These are phyloP conservation scores for Aureobasidium sp. DNA, from an alignment of 2,329 filamentous ascomycete species.

Conservation along the genomic window DNA sequence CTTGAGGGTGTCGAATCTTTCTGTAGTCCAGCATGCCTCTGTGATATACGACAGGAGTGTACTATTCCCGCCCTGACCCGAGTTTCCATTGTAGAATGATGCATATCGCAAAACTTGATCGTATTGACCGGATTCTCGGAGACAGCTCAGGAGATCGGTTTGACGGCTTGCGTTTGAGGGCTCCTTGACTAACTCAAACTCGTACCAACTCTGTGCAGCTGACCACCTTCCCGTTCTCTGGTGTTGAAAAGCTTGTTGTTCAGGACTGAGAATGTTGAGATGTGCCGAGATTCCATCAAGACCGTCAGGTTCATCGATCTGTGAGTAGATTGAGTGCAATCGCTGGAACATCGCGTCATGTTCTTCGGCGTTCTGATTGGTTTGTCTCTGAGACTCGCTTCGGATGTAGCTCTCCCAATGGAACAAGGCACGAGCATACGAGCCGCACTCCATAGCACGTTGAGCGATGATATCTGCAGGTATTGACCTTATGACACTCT, in stretches of 20 bases:
- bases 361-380: slow-evolving; percentile 41
- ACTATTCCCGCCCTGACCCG: slow-evolving; percentile 21
- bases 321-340: slow-evolving; percentile 87
- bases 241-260: slow-evolving; percentile 89
- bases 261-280: slow-evolving; percentile 76
- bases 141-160: slow-evolving; percentile 72
- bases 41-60: slow-evolving; percentile 72
- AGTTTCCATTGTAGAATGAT: slow-evolving; percentile 29
- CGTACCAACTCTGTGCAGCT: slow-evolving; percentile 95
- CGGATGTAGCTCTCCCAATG: slow-evolving; percentile 89
- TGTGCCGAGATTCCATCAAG: slow-evolving; percentile 90
- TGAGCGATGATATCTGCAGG: slow-evolving; percentile 67
- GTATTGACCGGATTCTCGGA: slow-evolving; percentile 87
- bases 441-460: slow-evolving; percentile 86
- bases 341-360: slow-evolving; percentile 56
- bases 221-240: slow-evolving; percentile 89
- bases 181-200: slow-evolving; percentile 61
- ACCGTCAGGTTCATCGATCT: slow-evolving; percentile 96
- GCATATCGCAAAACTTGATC: slow-evolving; percentile 13
- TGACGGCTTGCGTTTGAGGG: slow-evolving; percentile 72
- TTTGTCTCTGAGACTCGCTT: slow-evolving; percentile 33
- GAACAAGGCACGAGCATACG: slow-evolving; percentile 85
- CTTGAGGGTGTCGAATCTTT: slow-evolving; percentile 68
- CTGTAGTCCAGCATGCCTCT: slow-evolving; percentile 86
- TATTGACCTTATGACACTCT: slow-evolving; percentile 59